Conservation (phyloP, 2,329 filamentous ascomycete species). For the Cladobotryum mycophilum region DNA sequence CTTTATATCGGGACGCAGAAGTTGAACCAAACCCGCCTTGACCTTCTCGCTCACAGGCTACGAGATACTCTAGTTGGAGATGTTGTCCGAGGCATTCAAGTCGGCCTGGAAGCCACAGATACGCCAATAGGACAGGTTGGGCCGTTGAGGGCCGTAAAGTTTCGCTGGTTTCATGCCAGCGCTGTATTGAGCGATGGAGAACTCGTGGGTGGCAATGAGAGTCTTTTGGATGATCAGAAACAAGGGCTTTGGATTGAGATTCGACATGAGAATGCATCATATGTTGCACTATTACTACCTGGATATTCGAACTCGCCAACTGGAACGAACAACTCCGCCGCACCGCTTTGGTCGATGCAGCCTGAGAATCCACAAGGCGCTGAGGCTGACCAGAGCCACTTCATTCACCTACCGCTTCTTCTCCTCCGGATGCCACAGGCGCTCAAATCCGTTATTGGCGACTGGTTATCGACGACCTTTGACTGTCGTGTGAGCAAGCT, state of each 20-base stretch:
- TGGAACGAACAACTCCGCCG: neutral
- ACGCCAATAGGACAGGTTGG: conserved; percentile 33
- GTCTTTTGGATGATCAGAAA: conserved; percentile 19
- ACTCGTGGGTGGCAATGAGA: conserved; percentile 9
- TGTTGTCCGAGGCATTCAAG: conserved; percentile 53
- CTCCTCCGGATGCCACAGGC: conserved; percentile 50
- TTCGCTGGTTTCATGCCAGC: conserved; percentile 38
- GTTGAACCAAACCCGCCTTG: conserved; percentile 34
- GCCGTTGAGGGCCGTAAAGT: conserved; percentile 40
- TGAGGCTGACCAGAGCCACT: conserved; percentile 22
- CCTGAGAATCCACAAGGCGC: conserved; percentile 9
- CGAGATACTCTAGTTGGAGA: conserved; percentile 52
- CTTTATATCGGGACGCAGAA: conserved; percentile 40
- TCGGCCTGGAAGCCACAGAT: conserved; percentile 40
- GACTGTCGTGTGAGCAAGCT: conserved; percentile 50
- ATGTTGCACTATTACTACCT: conserved; percentile 46
- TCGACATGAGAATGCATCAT: conserved; percentile 47
- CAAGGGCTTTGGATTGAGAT: conserved; percentile 41
- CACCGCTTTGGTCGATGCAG: conserved; percentile 17
- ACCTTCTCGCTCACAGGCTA: conserved; percentile 40
- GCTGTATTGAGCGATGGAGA: conserved; percentile 26
- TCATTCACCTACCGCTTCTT: conserved; percentile 45
- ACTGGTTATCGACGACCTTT: conserved; percentile 48
- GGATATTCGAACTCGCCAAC: conserved; percentile 15
- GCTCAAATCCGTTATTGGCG: conserved; percentile 42